These are phyloP conservation scores for Cyberlindnera mrakii DNA, from an alignment of 805 yeast genomes.

Conservation along the genomic window DNA sequence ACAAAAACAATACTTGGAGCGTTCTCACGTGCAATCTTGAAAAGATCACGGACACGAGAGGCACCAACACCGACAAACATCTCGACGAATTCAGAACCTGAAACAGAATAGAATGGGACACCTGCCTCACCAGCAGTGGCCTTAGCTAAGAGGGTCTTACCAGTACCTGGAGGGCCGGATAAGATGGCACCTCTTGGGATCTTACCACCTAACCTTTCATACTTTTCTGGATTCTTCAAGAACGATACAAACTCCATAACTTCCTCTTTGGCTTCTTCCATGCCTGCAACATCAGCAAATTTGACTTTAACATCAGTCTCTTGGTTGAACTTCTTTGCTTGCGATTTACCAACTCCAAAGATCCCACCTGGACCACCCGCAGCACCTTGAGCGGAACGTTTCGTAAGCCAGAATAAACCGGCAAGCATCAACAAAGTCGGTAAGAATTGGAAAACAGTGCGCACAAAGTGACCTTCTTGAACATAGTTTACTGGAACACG, in stretches of 20 bases:
- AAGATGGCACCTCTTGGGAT: slow-evolving; percentile 97
- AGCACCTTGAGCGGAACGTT: slow-evolving; percentile 44
- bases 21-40: slow-evolving; percentile 83
- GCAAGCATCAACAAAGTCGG: slow-evolving; percentile 91
- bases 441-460: slow-evolving; percentile 62
- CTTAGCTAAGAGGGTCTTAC: slow-evolving; percentile 93
- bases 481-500: slow-evolving; percentile 79
- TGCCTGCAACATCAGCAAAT: slow-evolving; percentile 95
- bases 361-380: slow-evolving; percentile 60
- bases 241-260: slow-evolving; percentile 97
- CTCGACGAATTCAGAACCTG: slow-evolving; percentile 96
- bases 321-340: slow-evolving; percentile 85
- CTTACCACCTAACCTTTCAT: slow-evolving; percentile 91
- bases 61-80: slow-evolving; percentile 99
- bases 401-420: slow-evolving; percentile 79
- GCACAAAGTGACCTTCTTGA: slow-evolving; percentile 60
- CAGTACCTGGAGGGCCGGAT: slow-evolving; percentile 99
- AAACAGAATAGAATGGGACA: slow-evolving; percentile 91
- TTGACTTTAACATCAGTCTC: slow-evolving; percentile 86
- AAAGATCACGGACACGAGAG: slow-evolving; percentile 92
- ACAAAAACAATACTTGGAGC: slow-evolving; percentile 96
- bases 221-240: slow-evolving; percentile 82
- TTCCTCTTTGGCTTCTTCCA: slow-evolving; percentile 94
- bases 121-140: slow-evolving; percentile 99
- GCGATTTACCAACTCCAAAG: slow-evolving; percentile 87